A percentile compares a stretch with the other conserved stretches of the same genome.
Conservation (phyloP, 371 early-diverging fungal species). For the Agmasoma carcini region DNA sequence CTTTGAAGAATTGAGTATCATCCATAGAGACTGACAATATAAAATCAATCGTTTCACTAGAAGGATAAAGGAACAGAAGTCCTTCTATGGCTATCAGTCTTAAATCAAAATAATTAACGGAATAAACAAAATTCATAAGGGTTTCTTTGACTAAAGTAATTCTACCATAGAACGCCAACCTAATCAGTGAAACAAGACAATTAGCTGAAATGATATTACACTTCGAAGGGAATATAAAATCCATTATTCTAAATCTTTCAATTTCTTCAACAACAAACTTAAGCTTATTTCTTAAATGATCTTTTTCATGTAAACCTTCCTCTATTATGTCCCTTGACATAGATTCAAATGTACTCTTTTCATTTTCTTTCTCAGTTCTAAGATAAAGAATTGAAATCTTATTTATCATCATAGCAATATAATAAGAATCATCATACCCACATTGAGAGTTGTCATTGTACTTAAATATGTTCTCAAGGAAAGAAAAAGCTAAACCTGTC, state of each 20-base stretch:
- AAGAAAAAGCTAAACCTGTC: constrained; percentile 50
- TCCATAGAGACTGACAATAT: background rate
- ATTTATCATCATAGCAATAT: constrained; percentile 47
- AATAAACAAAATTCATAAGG: constrained; percentile 28
- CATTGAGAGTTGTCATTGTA: constrained; percentile 53
- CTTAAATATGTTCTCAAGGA: constrained; percentile 51
- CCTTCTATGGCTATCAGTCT: constrained; percentile 50
- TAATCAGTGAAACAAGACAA: constrained; percentile 38
- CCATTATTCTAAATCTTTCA: constrained; percentile 50
- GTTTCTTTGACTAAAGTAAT: constrained; percentile 27
- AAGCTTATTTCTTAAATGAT: background rate
- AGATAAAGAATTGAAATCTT: constrained; percentile 26
- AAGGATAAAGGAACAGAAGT: constrained; percentile 26
- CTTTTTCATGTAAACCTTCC: background rate
- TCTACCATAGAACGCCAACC: constrained; percentile 39
- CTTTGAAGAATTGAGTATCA: constrained; percentile 5
- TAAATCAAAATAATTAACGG: constrained; percentile 46
- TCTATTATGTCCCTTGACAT: background rate
- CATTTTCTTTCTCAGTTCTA: too few species aligned
- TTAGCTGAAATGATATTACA: constrained; percentile 46
- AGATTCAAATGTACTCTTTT: background rate
- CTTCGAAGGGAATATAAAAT: constrained; percentile 52
- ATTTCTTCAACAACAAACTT: constrained; percentile 39
- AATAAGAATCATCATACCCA: constrained; percentile 48
- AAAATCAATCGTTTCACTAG: background rate